Percentiles rank a stretch among this genome's conserved stretches.
Conservation (phyloP, 2,329 filamentous ascomycete species). For the Arthroderma sp. region DNA sequence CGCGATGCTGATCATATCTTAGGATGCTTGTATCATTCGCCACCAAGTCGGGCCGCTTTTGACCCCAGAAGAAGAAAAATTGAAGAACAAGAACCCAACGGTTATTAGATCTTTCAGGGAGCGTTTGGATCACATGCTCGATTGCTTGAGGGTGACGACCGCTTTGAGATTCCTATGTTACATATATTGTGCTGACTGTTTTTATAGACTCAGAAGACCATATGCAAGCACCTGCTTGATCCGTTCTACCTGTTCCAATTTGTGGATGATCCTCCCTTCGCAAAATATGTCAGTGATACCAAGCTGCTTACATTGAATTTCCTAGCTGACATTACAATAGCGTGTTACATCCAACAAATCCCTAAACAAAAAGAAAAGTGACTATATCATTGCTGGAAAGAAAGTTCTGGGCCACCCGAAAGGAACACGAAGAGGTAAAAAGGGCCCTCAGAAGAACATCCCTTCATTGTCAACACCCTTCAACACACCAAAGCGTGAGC, state of each 20-base stretch:
- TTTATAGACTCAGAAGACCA: conserved; percentile 21
- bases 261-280: conserved; percentile 24
- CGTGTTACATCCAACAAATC: conserved; percentile 22
- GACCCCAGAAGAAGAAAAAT: conserved; percentile 12
- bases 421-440: not conserved
- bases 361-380: conserved; percentile 22
- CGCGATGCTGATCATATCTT: not conserved
- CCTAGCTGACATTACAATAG: conserved; percentile 6
- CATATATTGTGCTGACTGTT: conserved; percentile 1
- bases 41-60: conserved; percentile 17
- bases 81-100: conserved; percentile 13
- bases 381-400: conserved; percentile 22
- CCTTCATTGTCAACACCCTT: not conserved
- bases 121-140: conserved; percentile 13
- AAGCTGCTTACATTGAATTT: not conserved
- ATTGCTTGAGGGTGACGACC: conserved; percentile 11
- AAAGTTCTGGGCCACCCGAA: conserved; percentile 10
- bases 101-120: conserved; percentile 8
- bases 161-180: not conserved
- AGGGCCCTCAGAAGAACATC: not conserved
- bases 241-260: conserved; percentile 20
- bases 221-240: conserved; percentile 29
- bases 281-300: conserved; percentile 11
- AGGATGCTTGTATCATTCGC: conserved; percentile 17
- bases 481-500: not conserved